phyloP scores from a whole-genome alignment of 2,329 filamentous ascomycete species.

The Xylaria digitata region DNA sequence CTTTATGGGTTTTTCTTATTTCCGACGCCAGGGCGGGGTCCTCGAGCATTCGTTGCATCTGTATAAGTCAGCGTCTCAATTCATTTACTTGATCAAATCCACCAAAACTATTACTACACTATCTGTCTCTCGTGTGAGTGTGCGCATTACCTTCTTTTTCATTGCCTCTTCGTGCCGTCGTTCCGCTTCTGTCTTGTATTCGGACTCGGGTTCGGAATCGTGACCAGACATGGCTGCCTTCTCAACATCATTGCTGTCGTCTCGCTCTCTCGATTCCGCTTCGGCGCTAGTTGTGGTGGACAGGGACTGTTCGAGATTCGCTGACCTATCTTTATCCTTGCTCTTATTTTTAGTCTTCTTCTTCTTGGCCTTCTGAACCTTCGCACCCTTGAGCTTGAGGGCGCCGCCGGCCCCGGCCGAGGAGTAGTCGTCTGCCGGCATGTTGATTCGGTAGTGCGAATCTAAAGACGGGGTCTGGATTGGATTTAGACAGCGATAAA shows the following conservation, averaged over 20 bases:
- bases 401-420: slow-evolving; percentile 74
- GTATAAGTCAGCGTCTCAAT: slow-evolving; percentile 34
- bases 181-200: slow-evolving; percentile 85
- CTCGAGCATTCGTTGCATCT: slow-evolving; percentile 85
- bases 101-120: neutral
- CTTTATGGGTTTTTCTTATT: slow-evolving; percentile 94
- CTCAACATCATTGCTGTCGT: slow-evolving; percentile 45
- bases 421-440: slow-evolving; percentile 81
- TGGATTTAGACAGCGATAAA: too few relatives aligned
- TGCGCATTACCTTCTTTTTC: slow-evolving; percentile 73
- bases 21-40: slow-evolving; percentile 70
- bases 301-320: slow-evolving; percentile 60
- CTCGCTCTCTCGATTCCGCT: slow-evolving; percentile 40
- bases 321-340: slow-evolving; percentile 52
- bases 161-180: slow-evolving; percentile 81
- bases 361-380: slow-evolving; percentile 72
- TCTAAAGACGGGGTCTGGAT: slow-evolving; percentile 9
- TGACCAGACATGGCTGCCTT: slow-evolving; percentile 46
- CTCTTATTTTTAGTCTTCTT: slow-evolving; percentile 62
- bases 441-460: slow-evolving; percentile 55
- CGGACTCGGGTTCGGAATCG: slow-evolving; percentile 46
- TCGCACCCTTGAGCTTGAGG: slow-evolving; percentile 85
- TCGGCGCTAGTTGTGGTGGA: slow-evolving; percentile 52
- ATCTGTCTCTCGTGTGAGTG: neutral
- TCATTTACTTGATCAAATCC: neutral